A percentile compares a stretch with the other conserved stretches of the same genome.
These are phyloP conservation scores for Bipolaris bicolor DNA, from an alignment of 2,329 filamentous ascomycete species.

Conservation along the genomic window DNA sequence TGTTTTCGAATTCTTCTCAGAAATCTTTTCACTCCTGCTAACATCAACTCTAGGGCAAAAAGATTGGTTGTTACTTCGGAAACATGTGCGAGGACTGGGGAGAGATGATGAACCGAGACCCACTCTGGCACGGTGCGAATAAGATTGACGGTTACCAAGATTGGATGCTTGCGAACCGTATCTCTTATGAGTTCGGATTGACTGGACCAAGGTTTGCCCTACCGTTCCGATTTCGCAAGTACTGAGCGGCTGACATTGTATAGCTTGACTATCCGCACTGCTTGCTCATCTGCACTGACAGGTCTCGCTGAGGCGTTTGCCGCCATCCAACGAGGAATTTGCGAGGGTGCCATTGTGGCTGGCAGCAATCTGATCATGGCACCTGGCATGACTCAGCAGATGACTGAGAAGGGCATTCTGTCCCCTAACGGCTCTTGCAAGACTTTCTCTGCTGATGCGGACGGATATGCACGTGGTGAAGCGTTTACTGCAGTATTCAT, in stretches of 20 bases:
- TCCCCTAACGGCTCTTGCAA: slow-evolving; percentile 24
- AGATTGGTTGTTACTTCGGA: slow-evolving; percentile 43
- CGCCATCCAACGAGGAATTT: slow-evolving; percentile 16
- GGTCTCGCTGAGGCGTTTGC: slow-evolving; percentile 1
- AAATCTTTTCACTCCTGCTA: not conserved
- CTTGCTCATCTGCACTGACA: not conserved
- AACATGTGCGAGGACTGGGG: slow-evolving; percentile 34
- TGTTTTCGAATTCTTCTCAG: not conserved
- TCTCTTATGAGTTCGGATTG: slow-evolving; percentile 32
- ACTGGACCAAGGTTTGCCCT: slow-evolving; percentile 31
- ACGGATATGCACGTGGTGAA: slow-evolving; percentile 39
- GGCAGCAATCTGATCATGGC: slow-evolving; percentile 24
- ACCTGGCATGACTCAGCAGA: slow-evolving; percentile 3
- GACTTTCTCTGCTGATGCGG: slow-evolving; percentile 31
- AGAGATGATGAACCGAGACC: slow-evolving; percentile 6
- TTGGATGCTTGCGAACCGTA: slow-evolving; percentile 31
- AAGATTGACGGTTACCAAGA: slow-evolving; percentile 19
- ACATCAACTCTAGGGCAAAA: slow-evolving; percentile 24
- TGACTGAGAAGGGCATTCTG: slow-evolving; percentile 26
- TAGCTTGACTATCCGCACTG: slow-evolving; percentile 3
- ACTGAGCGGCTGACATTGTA: not conserved
- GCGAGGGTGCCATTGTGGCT: slow-evolving; percentile 21
- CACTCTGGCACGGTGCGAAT: slow-evolving; percentile 10
- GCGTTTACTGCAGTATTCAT: slow-evolving; percentile 35
- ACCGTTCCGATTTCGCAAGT: not conserved